A percentile compares a stretch with the other conserved stretches of the same genome.
These are phyloP conservation scores for Fusarium torreyae DNA, from an alignment of 2,329 filamentous ascomycete genomes.

Conservation along the genomic window DNA sequence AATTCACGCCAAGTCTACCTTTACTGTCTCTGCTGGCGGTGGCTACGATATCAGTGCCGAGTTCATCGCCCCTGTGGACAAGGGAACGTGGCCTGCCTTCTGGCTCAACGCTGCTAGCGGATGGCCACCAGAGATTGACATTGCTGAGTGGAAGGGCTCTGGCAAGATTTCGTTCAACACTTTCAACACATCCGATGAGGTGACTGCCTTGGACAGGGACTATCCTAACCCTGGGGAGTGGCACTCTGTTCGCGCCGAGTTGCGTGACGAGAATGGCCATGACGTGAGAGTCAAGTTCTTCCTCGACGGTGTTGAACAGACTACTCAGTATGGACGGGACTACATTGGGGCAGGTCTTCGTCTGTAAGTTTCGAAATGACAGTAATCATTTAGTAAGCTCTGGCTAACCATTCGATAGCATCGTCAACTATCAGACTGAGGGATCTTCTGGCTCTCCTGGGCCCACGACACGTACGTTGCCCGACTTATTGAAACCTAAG, in stretches of 20 bases:
- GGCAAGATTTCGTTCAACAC: slow-evolving; percentile 44
- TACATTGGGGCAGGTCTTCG: slow-evolving; percentile 36
- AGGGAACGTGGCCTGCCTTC: slow-evolving; percentile 38
- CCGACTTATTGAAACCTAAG: rapidly evolving
- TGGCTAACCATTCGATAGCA: slow-evolving; percentile 5
- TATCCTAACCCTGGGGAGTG: slow-evolving; percentile 31
- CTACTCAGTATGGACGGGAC: slow-evolving; percentile 36
- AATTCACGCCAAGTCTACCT: slow-evolving; percentile 39
- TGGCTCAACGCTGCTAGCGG: slow-evolving; percentile 39
- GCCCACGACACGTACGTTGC: slow-evolving; percentile 21
- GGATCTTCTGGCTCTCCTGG: slow-evolving; percentile 37
- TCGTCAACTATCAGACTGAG: slow-evolving; percentile 40
- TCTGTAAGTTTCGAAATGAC: slow-evolving; percentile 9
- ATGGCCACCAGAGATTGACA: slow-evolving; percentile 41
- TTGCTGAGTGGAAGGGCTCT: slow-evolving; percentile 39
- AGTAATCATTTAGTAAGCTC: rapidly evolving
- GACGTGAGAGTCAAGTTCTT: slow-evolving; percentile 44
- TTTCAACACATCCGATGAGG: slow-evolving; percentile 37
- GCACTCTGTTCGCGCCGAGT: slow-evolving; percentile 39
- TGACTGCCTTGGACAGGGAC: slow-evolving; percentile 27
- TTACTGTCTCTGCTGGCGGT: slow-evolving; percentile 26
- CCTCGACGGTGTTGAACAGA: slow-evolving; percentile 33
- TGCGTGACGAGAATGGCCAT: slow-evolving; percentile 37
- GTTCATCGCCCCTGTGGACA: slow-evolving; percentile 32
- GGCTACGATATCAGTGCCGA: slow-evolving; percentile 37